Evolutionary conservation across 805 yeast genomes (phyloP), one percentile per base, ranked within the genome.

Genomic region (Pichia pseudocactophila): DNA sequence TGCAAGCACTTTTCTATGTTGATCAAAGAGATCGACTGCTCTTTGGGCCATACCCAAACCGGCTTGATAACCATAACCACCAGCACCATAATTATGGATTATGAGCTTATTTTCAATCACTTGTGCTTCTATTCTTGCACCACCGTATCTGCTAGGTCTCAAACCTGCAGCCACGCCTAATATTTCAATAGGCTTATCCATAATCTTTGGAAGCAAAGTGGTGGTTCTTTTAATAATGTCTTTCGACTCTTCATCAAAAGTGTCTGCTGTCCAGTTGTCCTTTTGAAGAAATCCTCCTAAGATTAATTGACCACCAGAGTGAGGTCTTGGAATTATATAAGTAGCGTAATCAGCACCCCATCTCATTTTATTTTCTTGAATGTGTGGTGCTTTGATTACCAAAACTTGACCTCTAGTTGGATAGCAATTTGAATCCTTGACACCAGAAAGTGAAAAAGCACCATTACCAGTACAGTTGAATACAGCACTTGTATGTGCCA

Each of bases 381-480:
- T 64, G 51, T 79, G 82, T 2, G 87, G 86, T 0, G 86, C 85
- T 46, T 68, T 70, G 17, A 82, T 68, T 7, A 82, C 78, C 13
- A 82, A 79, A 17, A 83, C 86, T 55, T 84, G 92, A 3, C 94
- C 94, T 44, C 94, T 66, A 1, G 83, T 75, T 4, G 94, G 89
- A 50, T 77, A 81, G 15, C 80, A 71, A 1, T 63, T 60, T 6
- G 63, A 47, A 51, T 85, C 94, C 15, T 64, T 61, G 15, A 81
- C 84, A 10, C 89, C 90, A 7, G 78, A 78, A 7, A 84, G 62
- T 2, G 57, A 55, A 35, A 64, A 65, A 1, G 90, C 82, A 11
- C 87, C 83, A 16, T 80, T 63, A 7, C 92, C 94, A 0, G 86
- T 70, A 58, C 94, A 83, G 54, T 83, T 84, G 69, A 82, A 79